Percentiles rank a stretch among this genome's conserved stretches.
Evolutionary conservation across 164 flowering plant species (phyloP).

Genomic region (Vitis labrusca): DNA sequence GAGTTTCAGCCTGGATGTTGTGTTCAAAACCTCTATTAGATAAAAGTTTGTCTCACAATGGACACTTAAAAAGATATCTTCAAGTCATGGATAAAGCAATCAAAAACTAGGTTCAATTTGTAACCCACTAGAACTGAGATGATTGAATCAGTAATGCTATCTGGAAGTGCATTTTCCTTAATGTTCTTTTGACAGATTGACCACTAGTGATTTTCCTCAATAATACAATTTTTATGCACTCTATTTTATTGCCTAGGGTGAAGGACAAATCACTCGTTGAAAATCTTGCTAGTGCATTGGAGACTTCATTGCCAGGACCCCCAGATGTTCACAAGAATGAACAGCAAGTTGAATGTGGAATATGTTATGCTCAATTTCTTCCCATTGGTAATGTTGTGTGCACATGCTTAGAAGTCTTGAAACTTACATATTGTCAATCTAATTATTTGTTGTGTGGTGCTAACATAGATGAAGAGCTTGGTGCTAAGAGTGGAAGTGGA

Average conservation of each 20-base stretch:
- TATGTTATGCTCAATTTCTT: slow-evolving; percentile 82
- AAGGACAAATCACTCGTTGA: slow-evolving; percentile 49
- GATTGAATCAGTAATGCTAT: no score
- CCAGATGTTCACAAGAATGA: slow-evolving; percentile 30
- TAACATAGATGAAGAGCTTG: slow-evolving; percentile 70
- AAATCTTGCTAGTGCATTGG: slow-evolving; percentile 58
- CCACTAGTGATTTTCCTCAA: no score
- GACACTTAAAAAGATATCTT: no score
- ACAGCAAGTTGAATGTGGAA: slow-evolving; percentile 77
- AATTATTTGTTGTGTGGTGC: neutral
- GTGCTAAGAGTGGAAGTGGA: slow-evolving; percentile 60
- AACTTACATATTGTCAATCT: neutral
- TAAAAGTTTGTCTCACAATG: no score
- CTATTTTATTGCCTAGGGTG: slow-evolving; percentile 36
- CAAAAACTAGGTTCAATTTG: no score
- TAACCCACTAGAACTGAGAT: no score
- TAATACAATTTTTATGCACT: neutral
- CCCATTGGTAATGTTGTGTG: slow-evolving; percentile 51
- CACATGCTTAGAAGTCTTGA: neutral
- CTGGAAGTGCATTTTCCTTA: neutral
- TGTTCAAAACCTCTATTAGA: no score
- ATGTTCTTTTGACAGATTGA: no score
- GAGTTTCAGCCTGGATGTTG: no score
- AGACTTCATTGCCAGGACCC: slow-evolving; percentile 50
- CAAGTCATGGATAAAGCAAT: no score